Percentiles rank a stretch among this genome's conserved stretches.
Evolutionary conservation across 1,284 basidiomycete species (phyloP).

Genomic region (Bjerkandera adusta): DNA sequence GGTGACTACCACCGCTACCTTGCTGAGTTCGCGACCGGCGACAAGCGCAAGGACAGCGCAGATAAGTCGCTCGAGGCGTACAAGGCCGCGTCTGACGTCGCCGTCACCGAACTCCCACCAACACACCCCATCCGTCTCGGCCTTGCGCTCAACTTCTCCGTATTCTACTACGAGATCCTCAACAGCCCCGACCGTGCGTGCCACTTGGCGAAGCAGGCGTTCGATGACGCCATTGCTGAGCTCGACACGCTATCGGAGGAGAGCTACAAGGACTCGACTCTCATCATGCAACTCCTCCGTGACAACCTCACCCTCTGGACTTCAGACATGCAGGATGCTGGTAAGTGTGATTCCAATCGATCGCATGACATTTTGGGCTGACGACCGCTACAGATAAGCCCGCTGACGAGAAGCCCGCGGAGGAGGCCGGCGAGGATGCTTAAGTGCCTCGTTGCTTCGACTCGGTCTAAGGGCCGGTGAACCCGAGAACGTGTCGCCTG

Average conservation of each 20-base stretch:
- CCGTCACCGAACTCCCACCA: slow-evolving; percentile 95
- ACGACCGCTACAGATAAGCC: slow-evolving; percentile 50
- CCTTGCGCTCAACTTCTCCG: slow-evolving; percentile 99
- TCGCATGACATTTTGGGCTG: no score
- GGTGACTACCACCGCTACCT: slow-evolving; percentile 99
- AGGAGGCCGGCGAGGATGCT: slow-evolving; percentile 29
- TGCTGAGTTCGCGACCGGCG: slow-evolving; percentile 98
- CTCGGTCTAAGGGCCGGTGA: slow-evolving; percentile 3
- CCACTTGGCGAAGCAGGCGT: slow-evolving; percentile 99
- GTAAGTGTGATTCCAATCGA: slow-evolving; percentile 39
- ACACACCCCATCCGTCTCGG: slow-evolving; percentile 99
- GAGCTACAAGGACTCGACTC: slow-evolving; percentile 98
- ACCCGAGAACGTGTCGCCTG: slow-evolving; percentile 16
- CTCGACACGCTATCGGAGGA: slow-evolving; percentile 99
- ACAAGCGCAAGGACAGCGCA: slow-evolving; percentile 97
- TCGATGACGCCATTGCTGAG: slow-evolving; percentile 99
- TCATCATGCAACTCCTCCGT: slow-evolving; percentile 99
- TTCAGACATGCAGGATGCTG: slow-evolving; percentile 92
- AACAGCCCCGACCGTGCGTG: slow-evolving; percentile 99
- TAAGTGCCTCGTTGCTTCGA: slow-evolving; percentile 18
- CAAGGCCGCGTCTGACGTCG: slow-evolving; percentile 99
- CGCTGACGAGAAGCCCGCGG: slow-evolving; percentile 66
- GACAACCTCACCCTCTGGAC: slow-evolving; percentile 99
- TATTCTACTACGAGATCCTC: slow-evolving; percentile 99
- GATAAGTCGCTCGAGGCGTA: slow-evolving; percentile 99